Evolutionary conservation across 2,329 filamentous ascomycete species (phyloP).

Genomic region (Aspergillus costaricaensis): DNA sequence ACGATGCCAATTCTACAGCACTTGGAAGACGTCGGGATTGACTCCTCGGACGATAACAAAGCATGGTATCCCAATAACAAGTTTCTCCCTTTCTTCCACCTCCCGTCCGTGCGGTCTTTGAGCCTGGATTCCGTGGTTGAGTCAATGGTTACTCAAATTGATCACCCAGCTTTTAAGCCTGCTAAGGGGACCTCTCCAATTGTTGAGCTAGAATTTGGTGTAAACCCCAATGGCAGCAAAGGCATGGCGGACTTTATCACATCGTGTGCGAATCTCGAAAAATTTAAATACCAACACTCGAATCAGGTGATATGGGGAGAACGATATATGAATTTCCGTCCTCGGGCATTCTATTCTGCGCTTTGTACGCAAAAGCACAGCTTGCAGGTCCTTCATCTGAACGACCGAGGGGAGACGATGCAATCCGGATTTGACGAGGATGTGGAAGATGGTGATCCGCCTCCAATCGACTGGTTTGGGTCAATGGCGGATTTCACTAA

Average conservation of each 20-base stretch:
- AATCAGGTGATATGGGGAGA: slow-evolving; percentile 6
- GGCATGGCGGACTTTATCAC: slow-evolving; percentile 16
- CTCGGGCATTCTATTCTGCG: slow-evolving; percentile 8
- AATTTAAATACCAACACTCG: slow-evolving; percentile 18
- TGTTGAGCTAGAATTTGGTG: neutral
- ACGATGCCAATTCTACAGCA: neutral
- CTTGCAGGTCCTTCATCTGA: slow-evolving; percentile 15
- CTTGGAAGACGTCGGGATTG: neutral
- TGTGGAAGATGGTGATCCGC: too few species aligned
- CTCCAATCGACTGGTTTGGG: slow-evolving; percentile 5
- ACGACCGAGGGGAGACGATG: neutral
- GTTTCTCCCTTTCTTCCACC: slow-evolving; percentile 7
- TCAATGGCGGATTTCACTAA: slow-evolving; percentile 6
- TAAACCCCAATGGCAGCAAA: neutral
- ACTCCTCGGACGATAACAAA: neutral
- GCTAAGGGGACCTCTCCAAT: neutral
- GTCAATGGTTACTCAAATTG: neutral
- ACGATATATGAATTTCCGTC: slow-evolving; percentile 5
- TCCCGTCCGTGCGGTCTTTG: slow-evolving; percentile 2
- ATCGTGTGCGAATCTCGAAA: slow-evolving; percentile 17
- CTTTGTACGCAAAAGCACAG: slow-evolving; percentile 15
- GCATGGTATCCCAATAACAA: neutral
- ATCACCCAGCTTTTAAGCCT: neutral
- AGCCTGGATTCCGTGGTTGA: neutral
- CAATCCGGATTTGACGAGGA: too few species aligned